Evolutionary conservation across 2,329 filamentous ascomycete species (phyloP), one percentile per base, ranked within the genome.

Genomic region (Conoideocrella luteorostrata): DNA sequence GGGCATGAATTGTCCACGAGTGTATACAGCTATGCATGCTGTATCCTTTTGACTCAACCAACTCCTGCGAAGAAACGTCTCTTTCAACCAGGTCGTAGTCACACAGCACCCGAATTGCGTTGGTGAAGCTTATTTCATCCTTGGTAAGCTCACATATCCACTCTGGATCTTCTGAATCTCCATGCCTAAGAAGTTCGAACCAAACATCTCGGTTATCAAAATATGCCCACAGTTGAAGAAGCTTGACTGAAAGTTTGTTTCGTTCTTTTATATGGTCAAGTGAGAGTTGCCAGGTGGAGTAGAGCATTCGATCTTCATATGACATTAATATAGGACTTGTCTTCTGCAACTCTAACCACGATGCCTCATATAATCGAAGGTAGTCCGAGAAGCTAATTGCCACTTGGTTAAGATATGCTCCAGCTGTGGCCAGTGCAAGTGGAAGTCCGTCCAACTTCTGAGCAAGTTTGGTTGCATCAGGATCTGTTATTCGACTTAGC

Each of bases 381-480:
- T 74, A 74, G 30, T 67, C 52, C 0, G 39, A 43, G n/a, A 60
- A 61, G 26, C 47, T 67, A 1, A 57, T 65, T 29, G 60, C 46
- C 20, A 62, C 60, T 36, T 69, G 49, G 20, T 57, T 44, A 11
- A 74, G 62, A 46, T 69, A 75, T 0, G 66, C 59, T 5, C 69
- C 68, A 15, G 71, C 70, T 13, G 68, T 65, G 5, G 68, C 55
- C 13, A 75, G 60, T 2, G 70, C 70, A 23, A 75, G 60, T 10
- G 69, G 69, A 22, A 72, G 62, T 4, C 71, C 66, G 46, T 68
- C 63, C 1, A 75, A 63, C 39, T 55, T 51, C 24, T 52, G 2
- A 21, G 17, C 39, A 7, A 41, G 39, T 12, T 23, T n/a, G 21
- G 41, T 34, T 44, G 36, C 21, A 18, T 33, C 24, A 11, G 41